A percentile compares a stretch with the other conserved stretches of the same genome.
Evolutionary conservation across 2,329 filamentous ascomycete genomes (phyloP).

Genomic region (Juglanconis sp.): DNA sequence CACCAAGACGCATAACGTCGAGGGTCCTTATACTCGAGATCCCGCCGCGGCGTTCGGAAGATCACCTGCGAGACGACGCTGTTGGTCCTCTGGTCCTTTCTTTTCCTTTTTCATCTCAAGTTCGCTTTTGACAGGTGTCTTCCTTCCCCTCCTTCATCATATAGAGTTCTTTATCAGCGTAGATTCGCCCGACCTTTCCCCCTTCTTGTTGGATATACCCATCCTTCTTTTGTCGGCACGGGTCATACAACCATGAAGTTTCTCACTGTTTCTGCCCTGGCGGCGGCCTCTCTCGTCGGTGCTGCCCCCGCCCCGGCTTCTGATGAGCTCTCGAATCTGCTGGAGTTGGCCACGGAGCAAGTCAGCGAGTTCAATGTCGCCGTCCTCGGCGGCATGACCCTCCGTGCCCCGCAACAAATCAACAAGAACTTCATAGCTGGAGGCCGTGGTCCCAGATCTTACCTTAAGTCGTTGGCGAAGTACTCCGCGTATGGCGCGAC

Average conservation of each 20-base stretch:
- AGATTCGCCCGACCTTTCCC: not conserved
- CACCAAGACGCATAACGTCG: conserved; percentile 1
- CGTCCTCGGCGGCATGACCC: conserved; percentile 37
- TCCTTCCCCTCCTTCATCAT: not conserved
- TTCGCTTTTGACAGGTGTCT: not conserved
- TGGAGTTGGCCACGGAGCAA: conserved; percentile 12
- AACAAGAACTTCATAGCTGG: conserved; percentile 34
- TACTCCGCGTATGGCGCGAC: conserved; percentile 37
- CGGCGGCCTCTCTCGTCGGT: conserved; percentile 25
- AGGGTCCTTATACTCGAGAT: conserved; percentile 1
- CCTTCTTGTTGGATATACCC: conserved; percentile 5
- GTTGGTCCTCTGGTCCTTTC: not conserved
- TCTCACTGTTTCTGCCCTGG: conserved; percentile 28
- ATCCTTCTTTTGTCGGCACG: not conserved
- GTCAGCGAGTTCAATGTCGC: conserved; percentile 30
- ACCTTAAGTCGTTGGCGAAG: conserved; percentile 27
- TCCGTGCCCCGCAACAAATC: conserved; percentile 36
- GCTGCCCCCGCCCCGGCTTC: conserved; percentile 4
- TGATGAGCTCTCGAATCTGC: conserved; percentile 1
- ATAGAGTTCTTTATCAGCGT: not conserved
- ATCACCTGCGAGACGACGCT: conserved; percentile 7
- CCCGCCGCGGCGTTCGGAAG: not conserved
- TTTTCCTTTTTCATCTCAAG: not conserved
- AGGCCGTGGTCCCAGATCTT: conserved; percentile 34
- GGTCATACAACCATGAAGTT: conserved; percentile 31